Conservation (phyloP, 208 protist species). For the Angomonas desouzai region DNA sequence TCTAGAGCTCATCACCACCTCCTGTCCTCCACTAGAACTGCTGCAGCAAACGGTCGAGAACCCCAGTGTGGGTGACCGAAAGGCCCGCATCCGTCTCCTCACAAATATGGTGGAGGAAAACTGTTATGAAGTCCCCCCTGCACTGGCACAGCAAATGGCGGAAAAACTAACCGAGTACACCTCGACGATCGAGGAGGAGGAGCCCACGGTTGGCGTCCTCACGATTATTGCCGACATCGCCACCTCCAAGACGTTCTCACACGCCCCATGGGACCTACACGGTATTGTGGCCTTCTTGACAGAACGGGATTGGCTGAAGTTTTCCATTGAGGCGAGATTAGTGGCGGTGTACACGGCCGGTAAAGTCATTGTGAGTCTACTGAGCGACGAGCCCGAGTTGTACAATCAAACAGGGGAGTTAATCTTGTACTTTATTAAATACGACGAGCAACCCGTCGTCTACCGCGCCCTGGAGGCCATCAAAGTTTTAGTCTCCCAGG, state of each 20-base stretch:
- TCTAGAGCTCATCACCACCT: slow-evolving; percentile 50
- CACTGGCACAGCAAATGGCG: slow-evolving; percentile 39
- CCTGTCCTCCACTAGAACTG: slow-evolving; percentile 43
- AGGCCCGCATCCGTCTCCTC: slow-evolving; percentile 53
- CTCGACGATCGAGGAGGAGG: slow-evolving; percentile 31
- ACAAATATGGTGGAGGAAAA: slow-evolving; percentile 58
- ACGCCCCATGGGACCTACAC: slow-evolving; percentile 58
- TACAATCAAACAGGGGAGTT: slow-evolving; percentile 20
- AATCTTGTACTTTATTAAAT: slow-evolving; percentile 37
- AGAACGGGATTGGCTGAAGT: slow-evolving; percentile 47
- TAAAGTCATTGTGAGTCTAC: slow-evolving; percentile 21
- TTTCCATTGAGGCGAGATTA: slow-evolving; percentile 31
- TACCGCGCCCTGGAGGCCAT: slow-evolving; percentile 20
- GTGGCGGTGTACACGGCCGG: slow-evolving; percentile 37
- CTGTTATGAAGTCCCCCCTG: slow-evolving; percentile 63
- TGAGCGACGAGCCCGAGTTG: slow-evolving; percentile 21
- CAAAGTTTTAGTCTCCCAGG: slow-evolving; percentile 18
- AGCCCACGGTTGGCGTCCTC: slow-evolving; percentile 53
- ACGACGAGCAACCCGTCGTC: slow-evolving; percentile 25
- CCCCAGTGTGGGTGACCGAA: slow-evolving; percentile 50
- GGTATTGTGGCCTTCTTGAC: slow-evolving; percentile 50
- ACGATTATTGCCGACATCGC: slow-evolving; percentile 42
- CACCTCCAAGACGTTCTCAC: slow-evolving; percentile 36
- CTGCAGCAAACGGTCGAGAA: slow-evolving; percentile 59
- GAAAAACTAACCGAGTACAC: slow-evolving; percentile 48